phyloP scores from a whole-genome alignment of 2,329 filamentous ascomycete species.

The Thielaviopsis ethacetica region DNA sequence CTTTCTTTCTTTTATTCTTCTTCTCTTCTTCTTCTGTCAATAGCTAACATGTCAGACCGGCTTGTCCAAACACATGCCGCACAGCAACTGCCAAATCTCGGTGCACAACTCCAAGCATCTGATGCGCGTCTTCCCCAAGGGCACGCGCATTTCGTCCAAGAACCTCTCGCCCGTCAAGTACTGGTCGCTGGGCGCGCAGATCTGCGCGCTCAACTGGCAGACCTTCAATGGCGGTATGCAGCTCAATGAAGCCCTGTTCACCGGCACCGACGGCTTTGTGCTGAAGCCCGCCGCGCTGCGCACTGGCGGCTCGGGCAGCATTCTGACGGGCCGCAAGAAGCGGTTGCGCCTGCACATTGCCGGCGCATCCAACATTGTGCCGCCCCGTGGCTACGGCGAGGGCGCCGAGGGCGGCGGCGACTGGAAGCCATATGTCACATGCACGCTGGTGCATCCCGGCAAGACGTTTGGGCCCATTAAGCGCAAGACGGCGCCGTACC shows the following conservation, averaged over 20 bases:
- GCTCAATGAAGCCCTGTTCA: constrained; percentile 52
- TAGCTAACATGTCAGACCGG: background rate
- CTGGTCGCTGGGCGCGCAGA: constrained; percentile 51
- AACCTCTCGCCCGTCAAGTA: constrained; percentile 48
- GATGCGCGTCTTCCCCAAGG: constrained; percentile 57
- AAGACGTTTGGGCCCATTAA: constrained; percentile 35
- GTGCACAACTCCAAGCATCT: constrained; percentile 46
- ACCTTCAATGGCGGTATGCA: constrained; percentile 50
- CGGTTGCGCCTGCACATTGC: constrained; percentile 41
- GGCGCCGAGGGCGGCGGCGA: constrained; percentile 17
- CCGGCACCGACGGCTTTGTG: constrained; percentile 47
- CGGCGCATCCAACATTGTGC: constrained; percentile 44
- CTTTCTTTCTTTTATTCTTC: too few species aligned
- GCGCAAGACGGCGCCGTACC: constrained; percentile 44
- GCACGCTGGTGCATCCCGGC: constrained; percentile 43
- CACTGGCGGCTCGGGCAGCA: constrained; percentile 33
- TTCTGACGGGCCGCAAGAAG: constrained; percentile 30
- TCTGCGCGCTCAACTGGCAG: constrained; percentile 56
- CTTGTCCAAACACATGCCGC: constrained; percentile 17
- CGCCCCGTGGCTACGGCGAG: constrained; percentile 15
- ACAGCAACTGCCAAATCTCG: constrained; percentile 30
- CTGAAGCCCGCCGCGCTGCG: constrained; percentile 47
- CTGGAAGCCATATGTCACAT: constrained; percentile 43
- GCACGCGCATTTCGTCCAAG: constrained; percentile 48
- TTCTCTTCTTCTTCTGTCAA: background rate